phyloP scores from a whole-genome alignment of 108 stramenopile species.

The Aurantiochytrium sp. region DNA sequence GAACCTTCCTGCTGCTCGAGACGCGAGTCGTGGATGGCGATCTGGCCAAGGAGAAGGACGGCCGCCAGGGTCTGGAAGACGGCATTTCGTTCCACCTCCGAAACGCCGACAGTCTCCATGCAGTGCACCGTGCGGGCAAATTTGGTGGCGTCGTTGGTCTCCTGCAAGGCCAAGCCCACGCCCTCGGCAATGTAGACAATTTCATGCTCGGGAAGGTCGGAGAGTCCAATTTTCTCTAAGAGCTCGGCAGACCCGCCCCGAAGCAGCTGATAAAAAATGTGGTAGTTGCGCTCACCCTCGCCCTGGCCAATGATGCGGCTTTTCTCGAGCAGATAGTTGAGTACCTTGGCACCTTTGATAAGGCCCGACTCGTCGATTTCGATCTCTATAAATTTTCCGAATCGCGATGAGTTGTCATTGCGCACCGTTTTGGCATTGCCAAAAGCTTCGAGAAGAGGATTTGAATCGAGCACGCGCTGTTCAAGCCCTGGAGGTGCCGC shows the following conservation, averaged over 20 bases:
- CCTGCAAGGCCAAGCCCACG: neutral
- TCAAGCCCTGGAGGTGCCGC: conserved; percentile 19
- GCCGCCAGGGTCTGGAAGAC: conserved; percentile 31
- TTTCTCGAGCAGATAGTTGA: conserved; percentile 56
- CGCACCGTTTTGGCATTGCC: conserved; percentile 35
- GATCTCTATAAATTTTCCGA: conserved; percentile 53
- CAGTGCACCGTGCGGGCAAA: conserved; percentile 64
- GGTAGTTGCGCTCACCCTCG: conserved; percentile 80
- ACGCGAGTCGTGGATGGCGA: neutral
- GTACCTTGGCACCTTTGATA: conserved; percentile 24
- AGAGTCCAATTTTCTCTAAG: conserved; percentile 53
- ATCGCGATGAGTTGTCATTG: conserved; percentile 36
- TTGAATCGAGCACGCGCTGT: conserved; percentile 21
- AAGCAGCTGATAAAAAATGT: conserved; percentile 79
- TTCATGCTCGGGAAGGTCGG: neutral
- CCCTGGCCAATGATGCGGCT: conserved; percentile 38
- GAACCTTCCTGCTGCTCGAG: neutral
- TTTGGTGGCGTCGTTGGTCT: conserved; percentile 68
- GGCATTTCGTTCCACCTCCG: neutral
- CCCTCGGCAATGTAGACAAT: conserved; percentile 28
- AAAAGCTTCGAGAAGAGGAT: conserved; percentile 30
- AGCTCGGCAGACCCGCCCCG: conserved; percentile 49
- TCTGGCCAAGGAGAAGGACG: conserved; percentile 16
- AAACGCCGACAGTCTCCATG: conserved; percentile 35
- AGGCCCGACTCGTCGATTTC: conserved; percentile 26